Base-by-base conservation (phyloP, 1,284 basidiomycete species). In the Heliocybe sulcata region DNA sequence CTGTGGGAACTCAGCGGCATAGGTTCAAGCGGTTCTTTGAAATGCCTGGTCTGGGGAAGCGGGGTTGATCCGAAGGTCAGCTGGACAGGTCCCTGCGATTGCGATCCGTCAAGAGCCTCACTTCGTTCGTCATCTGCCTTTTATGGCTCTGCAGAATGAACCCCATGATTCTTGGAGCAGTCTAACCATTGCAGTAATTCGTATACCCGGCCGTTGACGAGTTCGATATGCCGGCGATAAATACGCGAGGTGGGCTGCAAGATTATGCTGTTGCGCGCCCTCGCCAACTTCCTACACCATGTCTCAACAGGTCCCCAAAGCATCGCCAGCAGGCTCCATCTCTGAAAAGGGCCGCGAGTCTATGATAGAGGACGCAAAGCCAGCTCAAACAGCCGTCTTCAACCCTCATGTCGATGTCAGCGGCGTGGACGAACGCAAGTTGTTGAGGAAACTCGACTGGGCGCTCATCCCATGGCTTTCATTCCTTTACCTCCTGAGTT, bases 401-500 rank as follows among this genome's bases (percentile, higher is more conserved):
- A 49, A 49, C n/a, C 23, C 47, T 16, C 23, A 49, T 26, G 47
- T 82, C 54, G 82, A 85, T 59, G 67, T 76, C 35, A 79, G 77
- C 54, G 73, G 70, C 19, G 68, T 85, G 29, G 78, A 88, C 65
- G 85, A 87, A 66, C 73, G 74, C 53, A 82, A 80, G 64, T 66
- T 88, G 53, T 62, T 88, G 57, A 73, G 84, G 59, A 88, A 85
- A 67, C 74, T 89, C 42, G 86, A 88, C 67, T 64, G 75, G 56
- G 75, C 77, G 19, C 74, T 87, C 56, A 75, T 87, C 45, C 85
- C 85, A 12, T 87, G 84, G 84, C 64, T 87, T 51, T 80, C 83
- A 19, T 77, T 92, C 57, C 68, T 92, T 57, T 92, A 90, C 68
- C 73, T 91, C 35, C 72, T 91, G 47, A 85, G 83, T 59, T 87